These are phyloP conservation scores for Annulohypoxylon moriforme DNA, from an alignment of 495 filamentous ascomycete genomes.

Conservation along the genomic window DNA sequence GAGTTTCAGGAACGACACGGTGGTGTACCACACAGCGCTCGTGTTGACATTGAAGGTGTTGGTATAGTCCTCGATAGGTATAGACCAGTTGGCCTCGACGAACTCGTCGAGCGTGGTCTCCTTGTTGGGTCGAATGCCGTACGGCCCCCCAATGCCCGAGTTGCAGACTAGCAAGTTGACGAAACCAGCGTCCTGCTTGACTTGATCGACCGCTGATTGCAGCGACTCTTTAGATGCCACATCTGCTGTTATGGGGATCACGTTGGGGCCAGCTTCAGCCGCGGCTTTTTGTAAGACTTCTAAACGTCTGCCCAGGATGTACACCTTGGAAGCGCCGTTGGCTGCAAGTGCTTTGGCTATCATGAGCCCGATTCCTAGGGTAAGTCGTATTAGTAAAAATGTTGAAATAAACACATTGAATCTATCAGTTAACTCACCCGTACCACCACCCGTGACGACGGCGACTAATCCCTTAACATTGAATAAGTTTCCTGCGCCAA, in stretches of 20 bases:
- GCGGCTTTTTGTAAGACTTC: slow-evolving; percentile 66
- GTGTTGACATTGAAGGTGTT: slow-evolving; percentile 69
- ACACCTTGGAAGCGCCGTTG: slow-evolving; percentile 75
- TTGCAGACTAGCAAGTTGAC: slow-evolving; percentile 77
- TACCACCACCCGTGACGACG: slow-evolving; percentile 72
- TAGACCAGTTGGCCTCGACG: slow-evolving; percentile 61
- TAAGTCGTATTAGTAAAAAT: slow-evolving; percentile 1
- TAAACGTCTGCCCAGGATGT: slow-evolving; percentile 75
- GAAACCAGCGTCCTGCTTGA: slow-evolving; percentile 66
- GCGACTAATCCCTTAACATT: slow-evolving; percentile 69
- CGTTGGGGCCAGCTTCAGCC: slow-evolving; percentile 52
- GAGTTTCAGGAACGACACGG: slow-evolving; percentile 71
- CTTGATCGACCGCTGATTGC: slow-evolving; percentile 59
- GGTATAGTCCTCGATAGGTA: slow-evolving; percentile 68
- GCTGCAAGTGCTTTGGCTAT: slow-evolving; percentile 71
- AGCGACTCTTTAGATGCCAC: slow-evolving; percentile 73
- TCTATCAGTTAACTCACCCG: slow-evolving; percentile 54
- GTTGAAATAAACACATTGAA: neutral
- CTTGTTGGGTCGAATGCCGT: slow-evolving; percentile 45
- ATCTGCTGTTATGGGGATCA: slow-evolving; percentile 72
- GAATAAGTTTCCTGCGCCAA: slow-evolving; percentile 62
- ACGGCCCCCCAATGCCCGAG: slow-evolving; percentile 70
- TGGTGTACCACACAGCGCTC: slow-evolving; percentile 70
- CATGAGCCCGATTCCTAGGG: slow-evolving; percentile 72
- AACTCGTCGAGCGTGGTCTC: slow-evolving; percentile 62